Conservation (phyloP, 2,329 filamentous ascomycete genomes). For the Claviceps paspali region DNA sequence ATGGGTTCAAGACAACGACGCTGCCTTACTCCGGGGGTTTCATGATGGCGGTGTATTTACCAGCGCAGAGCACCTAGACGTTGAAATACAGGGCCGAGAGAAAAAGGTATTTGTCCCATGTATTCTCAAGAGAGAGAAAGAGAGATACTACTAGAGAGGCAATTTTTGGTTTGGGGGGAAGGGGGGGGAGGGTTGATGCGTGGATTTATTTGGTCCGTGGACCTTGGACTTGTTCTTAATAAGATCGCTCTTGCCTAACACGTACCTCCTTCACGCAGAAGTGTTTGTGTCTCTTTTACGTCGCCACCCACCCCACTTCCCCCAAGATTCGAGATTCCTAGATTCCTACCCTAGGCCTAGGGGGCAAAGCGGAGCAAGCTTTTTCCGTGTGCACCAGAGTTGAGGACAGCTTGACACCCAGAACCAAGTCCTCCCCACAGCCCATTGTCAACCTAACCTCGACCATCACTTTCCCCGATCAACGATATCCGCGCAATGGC, state of each 20-base stretch:
- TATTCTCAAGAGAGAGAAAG: neutral
- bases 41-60: conserved; percentile 8
- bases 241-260: too few species aligned
- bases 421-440: neutral
- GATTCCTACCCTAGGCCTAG: too few species aligned
- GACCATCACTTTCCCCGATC: neutral
- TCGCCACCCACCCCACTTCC: too few species aligned
- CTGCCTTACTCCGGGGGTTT: conserved; percentile 17
- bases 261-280: too few species aligned
- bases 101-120: too few species aligned
- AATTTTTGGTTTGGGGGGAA: too few species aligned
- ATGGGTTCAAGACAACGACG: conserved; percentile 29
- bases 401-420: conserved; percentile 6
- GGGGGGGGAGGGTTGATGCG: too few species aligned
- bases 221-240: too few species aligned
- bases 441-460: neutral
- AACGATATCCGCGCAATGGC: conserved; percentile 28
- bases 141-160: too few species aligned
- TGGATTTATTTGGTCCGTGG: too few species aligned
- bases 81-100: neutral
- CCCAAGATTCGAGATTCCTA: too few species aligned
- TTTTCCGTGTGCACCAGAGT: conserved; percentile 2
- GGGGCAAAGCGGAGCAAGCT: conserved; percentile 5
- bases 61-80: neutral
- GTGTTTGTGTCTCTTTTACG: too few species aligned